Evolutionary conservation across 2,329 filamentous ascomycete species (phyloP), one percentile per base, ranked within the genome.

Genomic region (Periconia sp.): DNA sequence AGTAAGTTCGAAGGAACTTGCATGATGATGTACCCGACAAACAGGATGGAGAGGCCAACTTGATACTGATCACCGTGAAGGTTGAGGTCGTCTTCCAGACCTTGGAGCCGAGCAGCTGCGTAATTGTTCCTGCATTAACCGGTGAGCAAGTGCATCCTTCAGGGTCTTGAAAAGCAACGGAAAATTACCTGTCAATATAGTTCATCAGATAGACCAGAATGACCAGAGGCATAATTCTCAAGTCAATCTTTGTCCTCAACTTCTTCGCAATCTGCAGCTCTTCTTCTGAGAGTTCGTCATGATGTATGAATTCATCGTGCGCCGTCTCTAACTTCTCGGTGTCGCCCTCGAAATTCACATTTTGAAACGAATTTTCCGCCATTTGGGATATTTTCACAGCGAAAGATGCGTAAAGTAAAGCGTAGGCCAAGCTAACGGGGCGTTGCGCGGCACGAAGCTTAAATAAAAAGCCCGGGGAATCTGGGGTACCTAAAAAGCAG

Each of bases 1-100:
- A 80, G 54, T 33, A 84, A 66, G 46, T 84, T 85, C 0, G 80
- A 83, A 0, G 82, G 82, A 0, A 85, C 65, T 53, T 52, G 49
- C 49, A 55, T 52, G 2, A 56, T 18, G 11, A 56, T 41, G 19
- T 56, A 56, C 3, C 51, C 54, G n/a, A 57, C 54, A 38, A 52
- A 57, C 7, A 57, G 43, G 22, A 54, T 54, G 2, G 43, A 50
- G 2, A 49, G 37, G 5, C 52, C 52, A 16, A 54, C 44, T 36
- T 58, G 55, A 21, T 56, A 58, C 18, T 58, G 50, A n/a, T 54
- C 43, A 7, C 52, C 50, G 8, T 40, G 37, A 8, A 58, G 46
- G 13, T 38, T 6, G 8, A 58, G 26, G 25, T 58, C 52, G 7
- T 48, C 32, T 10, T 48, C 50, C 15, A 58, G 41, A 4, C 55